Evolutionary conservation across 2,329 filamentous ascomycete genomes (phyloP), one percentile per base, ranked within the genome.

Genomic region (Aspergillus bombycis): DNA sequence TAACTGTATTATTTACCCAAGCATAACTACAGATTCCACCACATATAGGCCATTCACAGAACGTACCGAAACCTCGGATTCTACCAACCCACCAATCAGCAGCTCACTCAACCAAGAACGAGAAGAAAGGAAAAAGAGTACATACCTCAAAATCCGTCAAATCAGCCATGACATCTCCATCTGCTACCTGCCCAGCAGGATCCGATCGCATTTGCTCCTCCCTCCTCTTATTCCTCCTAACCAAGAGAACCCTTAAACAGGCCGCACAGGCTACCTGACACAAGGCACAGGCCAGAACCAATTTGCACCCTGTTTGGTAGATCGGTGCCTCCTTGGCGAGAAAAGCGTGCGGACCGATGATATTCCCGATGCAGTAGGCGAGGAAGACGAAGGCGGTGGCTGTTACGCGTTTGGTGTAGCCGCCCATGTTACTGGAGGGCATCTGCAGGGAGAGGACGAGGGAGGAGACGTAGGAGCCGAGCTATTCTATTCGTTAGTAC

Each of bases 291-390:
- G 78, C 79, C 3, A 87, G 70, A 19, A 83, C 82, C 9, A 85
- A 73, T 61, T 81, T 85, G 58, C 82, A 85, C 1, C 85, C 85
- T 0, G 84, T 86, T 34, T 76, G 73, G 34, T 87, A 87, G 0
- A 79, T 69, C 0, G 81, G 81, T 0, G 81, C 79, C 65, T 82
- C 75, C 7, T 71, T 71, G 0, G 72, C 71, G 55, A 78, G 73
- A 60, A 83, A 83, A 0, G 79, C 79, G 62, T 82, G 81, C 9
- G 81, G 80, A 0, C 79, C 80, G n/a, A 82, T 74, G n/a, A 83
- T 79, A 52, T 81, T 82, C 1, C 79, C 80, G 2, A 77, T 69
- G 38, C 77, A 79, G 67, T 81, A 82, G 1, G 78, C 76, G 19
- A 82, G 68, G 41, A 83, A 79, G 1, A 82, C 78, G 14, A 84